Evolutionary conservation across 179 eudicot species (phyloP).

Genomic region (Gypsophila paniculata): DNA sequence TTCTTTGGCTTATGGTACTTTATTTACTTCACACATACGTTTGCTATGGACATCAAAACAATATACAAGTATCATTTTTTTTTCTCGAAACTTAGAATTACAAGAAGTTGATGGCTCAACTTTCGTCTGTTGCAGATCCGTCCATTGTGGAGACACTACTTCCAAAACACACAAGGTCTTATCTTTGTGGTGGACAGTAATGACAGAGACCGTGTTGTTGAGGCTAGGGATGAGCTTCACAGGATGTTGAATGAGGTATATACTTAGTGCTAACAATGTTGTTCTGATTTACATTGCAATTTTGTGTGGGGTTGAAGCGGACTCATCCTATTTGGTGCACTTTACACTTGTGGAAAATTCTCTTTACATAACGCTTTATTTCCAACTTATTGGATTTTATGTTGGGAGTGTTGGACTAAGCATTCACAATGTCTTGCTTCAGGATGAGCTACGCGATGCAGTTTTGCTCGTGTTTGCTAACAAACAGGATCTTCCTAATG

Average conservation of each 20-base stretch:
- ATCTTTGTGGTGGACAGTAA: conserved; percentile 47
- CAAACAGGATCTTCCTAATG: conserved; percentile 95
- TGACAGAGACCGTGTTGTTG: conserved; percentile 44
- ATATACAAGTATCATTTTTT: background rate
- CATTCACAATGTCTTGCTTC: conserved; percentile 15
- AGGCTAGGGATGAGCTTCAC: conserved; percentile 43
- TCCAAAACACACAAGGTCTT: conserved; percentile 45
- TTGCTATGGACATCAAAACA: background rate
- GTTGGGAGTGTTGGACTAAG: conserved; percentile 13
- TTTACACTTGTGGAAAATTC: background rate
- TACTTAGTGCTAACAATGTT: background rate
- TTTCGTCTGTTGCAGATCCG: conserved; percentile 35
- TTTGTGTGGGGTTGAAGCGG: background rate
- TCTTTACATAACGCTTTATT: background rate
- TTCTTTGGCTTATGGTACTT: background rate
- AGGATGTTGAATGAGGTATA: conserved; percentile 50
- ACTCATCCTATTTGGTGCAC: background rate
- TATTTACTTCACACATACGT: background rate
- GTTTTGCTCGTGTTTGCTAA: conserved; percentile 84
- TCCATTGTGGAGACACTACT: conserved; percentile 52
- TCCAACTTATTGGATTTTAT: background rate
- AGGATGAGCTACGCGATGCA: conserved; percentile 93
- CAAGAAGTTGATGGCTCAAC: background rate
- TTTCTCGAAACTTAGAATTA: background rate
- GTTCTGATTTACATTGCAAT: background rate